phyloP scores from a whole-genome alignment of 805 yeast genomes.

The Pichia occidentalis region DNA sequence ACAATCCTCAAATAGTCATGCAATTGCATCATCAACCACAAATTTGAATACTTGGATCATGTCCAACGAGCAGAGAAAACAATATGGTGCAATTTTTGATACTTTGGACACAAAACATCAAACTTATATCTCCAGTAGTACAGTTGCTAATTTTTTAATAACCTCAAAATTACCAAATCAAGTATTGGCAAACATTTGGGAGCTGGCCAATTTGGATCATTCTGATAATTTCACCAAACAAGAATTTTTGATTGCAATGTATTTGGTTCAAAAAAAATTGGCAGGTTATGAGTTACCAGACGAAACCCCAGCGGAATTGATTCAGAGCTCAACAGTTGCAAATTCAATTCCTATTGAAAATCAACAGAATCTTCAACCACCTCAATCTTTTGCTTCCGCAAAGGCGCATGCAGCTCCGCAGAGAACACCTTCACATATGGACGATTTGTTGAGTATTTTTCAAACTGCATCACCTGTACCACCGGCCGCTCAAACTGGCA shows the following conservation, averaged over 20 bases:
- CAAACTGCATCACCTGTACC: constrained; percentile 33
- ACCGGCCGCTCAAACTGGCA: constrained; percentile 17
- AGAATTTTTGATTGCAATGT: constrained; percentile 93
- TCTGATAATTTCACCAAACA: constrained; percentile 71
- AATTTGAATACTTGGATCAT: constrained; percentile 49
- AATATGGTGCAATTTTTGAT: constrained; percentile 74
- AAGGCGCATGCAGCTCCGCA: constrained; percentile 17
- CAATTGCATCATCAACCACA: constrained; percentile 15
- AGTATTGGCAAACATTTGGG: constrained; percentile 88
- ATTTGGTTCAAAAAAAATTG: constrained; percentile 76
- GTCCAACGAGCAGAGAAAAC: constrained; percentile 60
- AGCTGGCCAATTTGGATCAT: constrained; percentile 82
- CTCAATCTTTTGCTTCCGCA: constrained; percentile 14
- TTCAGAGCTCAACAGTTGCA: constrained; percentile 28
- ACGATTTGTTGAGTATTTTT: constrained; percentile 60
- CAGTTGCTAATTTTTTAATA: constrained; percentile 83
- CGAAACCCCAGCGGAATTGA: constrained; percentile 61
- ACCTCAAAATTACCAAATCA: constrained; percentile 84
- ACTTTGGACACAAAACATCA: constrained; percentile 59
- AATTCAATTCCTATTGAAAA: constrained; percentile 3
- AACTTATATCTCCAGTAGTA: constrained; percentile 66
- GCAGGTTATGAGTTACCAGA: constrained; percentile 74
- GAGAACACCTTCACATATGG: constrained; percentile 38
- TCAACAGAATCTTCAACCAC: no score
- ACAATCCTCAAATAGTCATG: no score